phyloP scores from a whole-genome alignment of 768 basidiomycete genomes.

The Lentinula sp. region DNA sequence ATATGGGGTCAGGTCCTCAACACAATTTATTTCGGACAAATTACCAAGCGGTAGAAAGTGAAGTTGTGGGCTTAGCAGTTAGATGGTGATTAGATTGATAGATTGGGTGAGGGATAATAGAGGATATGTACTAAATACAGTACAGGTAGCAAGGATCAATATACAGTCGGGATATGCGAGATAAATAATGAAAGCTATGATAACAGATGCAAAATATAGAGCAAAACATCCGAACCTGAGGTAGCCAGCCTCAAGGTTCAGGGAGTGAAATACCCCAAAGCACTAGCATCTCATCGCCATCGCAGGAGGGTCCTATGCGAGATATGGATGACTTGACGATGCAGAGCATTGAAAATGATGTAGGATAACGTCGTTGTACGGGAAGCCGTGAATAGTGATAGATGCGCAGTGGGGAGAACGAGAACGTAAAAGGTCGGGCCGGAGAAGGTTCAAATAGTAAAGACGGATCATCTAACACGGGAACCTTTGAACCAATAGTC shows the following conservation, averaged over 20 bases:
- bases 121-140: slow-evolving; percentile 4
- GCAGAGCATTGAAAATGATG: slow-evolving; percentile 1
- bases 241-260: too few relatives aligned
- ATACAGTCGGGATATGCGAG: slow-evolving; percentile 1
- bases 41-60: slow-evolving; percentile 83
- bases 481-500: slow-evolving; percentile 52
- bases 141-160: not conserved
- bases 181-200: slow-evolving; percentile 9
- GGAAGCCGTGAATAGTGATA: not conserved
- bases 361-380: not conserved
- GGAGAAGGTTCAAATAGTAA: not conserved
- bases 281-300: too few relatives aligned
- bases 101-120: not conserved
- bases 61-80: slow-evolving; percentile 70
- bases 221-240: too few relatives aligned
- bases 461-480: slow-evolving; percentile 23
- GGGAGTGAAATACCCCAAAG: too few relatives aligned
- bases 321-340: too few relatives aligned
- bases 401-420: not conserved
- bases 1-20: slow-evolving; percentile 11
- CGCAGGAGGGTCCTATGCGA: too few relatives aligned
- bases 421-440: not conserved
- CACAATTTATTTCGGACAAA: slow-evolving; percentile 62
- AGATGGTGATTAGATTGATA: slow-evolving; percentile 45
- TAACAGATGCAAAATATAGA: slow-evolving; percentile 9